Conservation (phyloP, 495 filamentous ascomycete species). For the Talaromyces wortmannii region DNA sequence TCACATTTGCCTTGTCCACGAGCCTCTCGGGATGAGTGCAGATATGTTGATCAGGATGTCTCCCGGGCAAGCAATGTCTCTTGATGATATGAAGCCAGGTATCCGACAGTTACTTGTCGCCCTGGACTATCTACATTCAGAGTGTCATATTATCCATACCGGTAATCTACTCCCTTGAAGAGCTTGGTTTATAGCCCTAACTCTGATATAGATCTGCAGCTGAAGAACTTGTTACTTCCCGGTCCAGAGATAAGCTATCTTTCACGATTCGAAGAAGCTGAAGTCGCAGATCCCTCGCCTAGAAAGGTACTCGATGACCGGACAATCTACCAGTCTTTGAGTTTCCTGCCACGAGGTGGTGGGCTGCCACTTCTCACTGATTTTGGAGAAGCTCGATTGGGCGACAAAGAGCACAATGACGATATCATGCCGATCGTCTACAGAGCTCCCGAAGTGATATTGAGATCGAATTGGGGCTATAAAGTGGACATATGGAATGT, state of each 20-base stretch:
- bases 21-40: constrained; percentile 20
- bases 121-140: constrained; percentile 31
- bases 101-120: constrained; percentile 22
- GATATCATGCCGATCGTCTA: constrained; percentile 25
- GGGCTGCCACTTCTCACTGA: constrained; percentile 21
- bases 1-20: constrained; percentile 21
- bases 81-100: constrained; percentile 19
- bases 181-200: constrained; percentile 5
- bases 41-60: constrained; percentile 5
- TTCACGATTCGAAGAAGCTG: constrained; percentile 8
- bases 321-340: constrained; percentile 28
- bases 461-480: constrained; percentile 25
- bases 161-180: constrained; percentile 15
- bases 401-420: constrained; percentile 9
- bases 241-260: neutral
- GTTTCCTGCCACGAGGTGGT: constrained; percentile 4
- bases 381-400: constrained; percentile 27
- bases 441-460: constrained; percentile 30
- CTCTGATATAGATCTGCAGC: neutral
- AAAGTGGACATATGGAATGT: constrained; percentile 36
- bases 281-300: constrained; percentile 21
- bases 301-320: constrained; percentile 20
- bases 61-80: constrained; percentile 10
- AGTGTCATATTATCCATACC: constrained; percentile 29
- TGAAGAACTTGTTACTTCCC: neutral